These are phyloP conservation scores for Chrysoporthe cubensis DNA, from an alignment of 2,329 filamentous ascomycete species.

Conservation along the genomic window DNA sequence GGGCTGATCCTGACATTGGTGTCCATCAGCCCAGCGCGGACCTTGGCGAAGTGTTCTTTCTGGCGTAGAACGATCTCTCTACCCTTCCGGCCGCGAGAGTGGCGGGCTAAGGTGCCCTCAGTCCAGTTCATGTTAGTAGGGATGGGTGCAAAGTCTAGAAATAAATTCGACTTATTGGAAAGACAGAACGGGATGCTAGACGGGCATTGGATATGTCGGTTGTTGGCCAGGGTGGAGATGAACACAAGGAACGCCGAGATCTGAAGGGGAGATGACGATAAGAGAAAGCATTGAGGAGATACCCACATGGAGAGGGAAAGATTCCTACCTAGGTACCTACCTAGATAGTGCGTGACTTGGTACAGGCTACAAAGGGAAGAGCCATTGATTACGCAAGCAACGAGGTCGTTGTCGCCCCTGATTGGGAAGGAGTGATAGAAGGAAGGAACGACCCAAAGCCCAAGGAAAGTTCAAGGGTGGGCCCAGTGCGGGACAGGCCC, in stretches of 20 bases:
- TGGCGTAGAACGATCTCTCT: constrained; percentile 45
- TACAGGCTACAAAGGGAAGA: background rate
- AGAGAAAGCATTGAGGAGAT: background rate
- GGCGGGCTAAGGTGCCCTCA: constrained; percentile 49
- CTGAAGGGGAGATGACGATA: background rate
- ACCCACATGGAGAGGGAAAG: background rate
- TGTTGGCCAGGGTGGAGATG: background rate
- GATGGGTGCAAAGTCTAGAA: background rate
- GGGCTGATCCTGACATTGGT: constrained; percentile 38
- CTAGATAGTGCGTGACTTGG: background rate
- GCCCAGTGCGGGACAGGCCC: background rate
- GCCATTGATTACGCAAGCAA: background rate
- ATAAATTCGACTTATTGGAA: background rate
- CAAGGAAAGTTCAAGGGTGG: background rate
- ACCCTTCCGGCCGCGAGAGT: constrained; percentile 41
- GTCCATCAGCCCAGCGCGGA: constrained; percentile 39
- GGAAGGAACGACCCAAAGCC: background rate
- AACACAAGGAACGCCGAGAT: background rate
- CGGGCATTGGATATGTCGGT: background rate
- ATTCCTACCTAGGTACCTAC: background rate
- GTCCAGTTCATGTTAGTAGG: constrained; percentile 52
- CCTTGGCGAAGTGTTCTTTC: constrained; percentile 52
- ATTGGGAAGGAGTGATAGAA: constrained; percentile 4
- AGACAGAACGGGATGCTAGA: background rate
- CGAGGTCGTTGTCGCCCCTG: background rate